Percentiles rank a stretch among this genome's conserved stretches.
Conservation (phyloP, 2,329 filamentous ascomycete genomes). For the Myotisia sp. region DNA sequence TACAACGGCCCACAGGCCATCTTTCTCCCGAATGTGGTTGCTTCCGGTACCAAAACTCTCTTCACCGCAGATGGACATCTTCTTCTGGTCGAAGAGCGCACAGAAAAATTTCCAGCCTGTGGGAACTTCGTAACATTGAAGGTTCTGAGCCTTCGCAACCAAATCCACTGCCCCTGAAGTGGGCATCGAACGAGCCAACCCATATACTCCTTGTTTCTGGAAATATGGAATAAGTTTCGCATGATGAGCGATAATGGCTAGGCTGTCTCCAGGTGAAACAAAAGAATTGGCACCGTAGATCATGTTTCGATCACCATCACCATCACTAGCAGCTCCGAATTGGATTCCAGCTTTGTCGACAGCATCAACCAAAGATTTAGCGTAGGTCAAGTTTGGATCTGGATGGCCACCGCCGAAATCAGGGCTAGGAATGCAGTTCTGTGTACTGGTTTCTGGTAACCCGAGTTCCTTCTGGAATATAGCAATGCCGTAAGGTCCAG, state of each 20-base stretch:
- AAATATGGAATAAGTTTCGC: constrained; percentile 96
- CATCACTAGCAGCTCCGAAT: constrained; percentile 91
- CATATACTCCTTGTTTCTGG: constrained; percentile 91
- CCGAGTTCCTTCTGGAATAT: constrained; percentile 94
- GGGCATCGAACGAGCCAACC: constrained; percentile 92
- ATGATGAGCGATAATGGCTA: constrained; percentile 96
- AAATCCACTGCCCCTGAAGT: constrained; percentile 91
- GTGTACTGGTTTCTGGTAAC: constrained; percentile 58
- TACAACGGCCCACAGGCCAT: constrained; percentile 91
- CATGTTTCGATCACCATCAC: constrained; percentile 99
- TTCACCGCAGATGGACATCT: constrained; percentile 96
- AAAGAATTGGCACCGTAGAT: constrained; percentile 96
- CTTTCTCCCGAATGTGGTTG: constrained; percentile 98
- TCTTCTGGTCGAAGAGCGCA: constrained; percentile 82
- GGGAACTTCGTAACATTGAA: constrained; percentile 89
- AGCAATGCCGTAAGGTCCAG: constrained; percentile 82
- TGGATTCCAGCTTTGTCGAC: constrained; percentile 86
- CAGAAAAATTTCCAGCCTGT: constrained; percentile 99
- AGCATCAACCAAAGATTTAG: constrained; percentile 81
- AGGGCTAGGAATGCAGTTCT: constrained; percentile 83
- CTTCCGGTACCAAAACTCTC: constrained; percentile 96
- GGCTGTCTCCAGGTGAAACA: constrained; percentile 89
- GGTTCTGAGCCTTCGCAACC: constrained; percentile 84
- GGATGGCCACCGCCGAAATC: constrained; percentile 97
- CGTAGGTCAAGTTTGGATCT: constrained; percentile 94